Percentiles rank a stretch among this genome's conserved stretches.
Evolutionary conservation across 148 eudicot genomes (phyloP).

Genomic region (Dysphania ambrosioides): DNA sequence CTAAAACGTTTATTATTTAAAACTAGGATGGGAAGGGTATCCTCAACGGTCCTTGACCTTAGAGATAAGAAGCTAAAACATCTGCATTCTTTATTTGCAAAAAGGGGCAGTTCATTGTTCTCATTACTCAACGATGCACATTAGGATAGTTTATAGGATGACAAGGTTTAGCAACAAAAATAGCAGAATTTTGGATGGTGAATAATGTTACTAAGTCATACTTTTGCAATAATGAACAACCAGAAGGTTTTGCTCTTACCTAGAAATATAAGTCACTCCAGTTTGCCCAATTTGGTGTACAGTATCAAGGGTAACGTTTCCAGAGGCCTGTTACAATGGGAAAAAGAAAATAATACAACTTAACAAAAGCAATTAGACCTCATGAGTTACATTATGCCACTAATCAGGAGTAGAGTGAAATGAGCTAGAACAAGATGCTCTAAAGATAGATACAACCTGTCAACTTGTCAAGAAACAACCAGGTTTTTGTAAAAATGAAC

Average conservation of each 20-base stretch:
- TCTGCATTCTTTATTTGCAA: neutral
- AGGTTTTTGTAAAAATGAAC: neutral
- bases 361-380: neutral
- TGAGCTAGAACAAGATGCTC: too few species aligned
- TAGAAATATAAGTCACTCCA: conserved; percentile 82
- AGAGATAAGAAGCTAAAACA: neutral
- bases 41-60: neutral
- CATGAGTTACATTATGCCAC: neutral
- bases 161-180: neutral
- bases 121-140: neutral
- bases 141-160: neutral
- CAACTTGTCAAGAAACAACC: neutral
- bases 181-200: neutral
- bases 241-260: conserved; percentile 35
- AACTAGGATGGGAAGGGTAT: neutral
- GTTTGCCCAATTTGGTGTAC: conserved; percentile 82
- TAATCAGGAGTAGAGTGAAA: too few species aligned
- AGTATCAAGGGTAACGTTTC: conserved; percentile 90
- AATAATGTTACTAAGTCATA: neutral
- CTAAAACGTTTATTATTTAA: neutral
- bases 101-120: neutral
- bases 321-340: conserved; percentile 71
- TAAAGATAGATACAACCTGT: neutral
- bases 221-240: neutral
- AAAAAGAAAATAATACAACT: neutral